Conservation (phyloP, 768 basidiomycete species). For the Amanita phalloides region DNA sequence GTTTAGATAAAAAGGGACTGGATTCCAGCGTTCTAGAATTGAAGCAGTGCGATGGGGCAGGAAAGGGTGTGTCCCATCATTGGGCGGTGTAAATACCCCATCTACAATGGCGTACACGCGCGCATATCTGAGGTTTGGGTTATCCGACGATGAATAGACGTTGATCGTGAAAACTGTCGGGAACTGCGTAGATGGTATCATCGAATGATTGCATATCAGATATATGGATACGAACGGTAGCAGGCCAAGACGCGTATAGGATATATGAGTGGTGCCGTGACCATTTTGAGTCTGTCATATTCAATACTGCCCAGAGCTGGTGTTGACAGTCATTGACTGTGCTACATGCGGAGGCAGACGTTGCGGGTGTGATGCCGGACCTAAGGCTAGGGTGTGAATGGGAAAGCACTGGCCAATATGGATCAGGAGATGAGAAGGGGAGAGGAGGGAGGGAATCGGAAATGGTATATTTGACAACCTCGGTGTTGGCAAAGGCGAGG, state of each 20-base stretch:
- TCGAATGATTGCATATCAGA: background rate
- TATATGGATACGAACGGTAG: slow-evolving; percentile 29
- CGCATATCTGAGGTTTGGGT: slow-evolving; percentile 38
- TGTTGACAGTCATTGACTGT: slow-evolving; percentile 21
- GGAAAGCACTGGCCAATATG: slow-evolving; percentile 10
- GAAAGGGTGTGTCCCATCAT: slow-evolving; percentile 3
- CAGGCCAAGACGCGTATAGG: slow-evolving; percentile 45
- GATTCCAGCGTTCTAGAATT: slow-evolving; percentile 12
- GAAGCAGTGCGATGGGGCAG: slow-evolving; percentile 8
- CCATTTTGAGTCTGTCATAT: slow-evolving; percentile 33
- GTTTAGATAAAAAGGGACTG: slow-evolving; percentile 39
- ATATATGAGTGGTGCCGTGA: slow-evolving; percentile 32
- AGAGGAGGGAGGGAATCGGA: slow-evolving; percentile 13
- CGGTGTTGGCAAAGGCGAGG: slow-evolving; percentile 42
- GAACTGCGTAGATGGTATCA: slow-evolving; percentile 16
- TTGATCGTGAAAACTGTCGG: slow-evolving; percentile 34
- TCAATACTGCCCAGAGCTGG: slow-evolving; percentile 37
- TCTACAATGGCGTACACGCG: slow-evolving; percentile 43
- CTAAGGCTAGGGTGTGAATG: background rate
- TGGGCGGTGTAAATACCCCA: slow-evolving; percentile 36
- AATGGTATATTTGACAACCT: slow-evolving; percentile 49
- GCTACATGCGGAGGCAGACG: background rate
- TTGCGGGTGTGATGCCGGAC: slow-evolving; percentile 3
- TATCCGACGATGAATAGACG: slow-evolving; percentile 13
- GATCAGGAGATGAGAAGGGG: slow-evolving; percentile 17